Base-by-base conservation (phyloP, 1,284 basidiomycete species). In the Anthracocystis walkeri region DNA sequence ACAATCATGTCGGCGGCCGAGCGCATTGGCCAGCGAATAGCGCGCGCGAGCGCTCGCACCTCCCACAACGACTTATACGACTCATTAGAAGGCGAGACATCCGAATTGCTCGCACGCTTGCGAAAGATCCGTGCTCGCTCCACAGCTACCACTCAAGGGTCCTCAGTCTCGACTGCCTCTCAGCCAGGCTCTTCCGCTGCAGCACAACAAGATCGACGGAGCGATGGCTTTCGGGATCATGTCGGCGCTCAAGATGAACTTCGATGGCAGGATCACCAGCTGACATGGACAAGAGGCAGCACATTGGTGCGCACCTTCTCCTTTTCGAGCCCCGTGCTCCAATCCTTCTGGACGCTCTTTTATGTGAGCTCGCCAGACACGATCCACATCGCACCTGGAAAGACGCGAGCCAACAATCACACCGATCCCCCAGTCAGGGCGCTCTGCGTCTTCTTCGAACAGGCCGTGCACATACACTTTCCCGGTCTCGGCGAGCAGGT, bases 341-440 rank as follows among this genome's bases (percentile, higher is more conserved):
- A 80, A 38, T 71, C 80, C 16, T 81, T 78, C 44, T 81, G 80
- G 80, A 75, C 80, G 0, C 68, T 63, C 50, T 62, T 81, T n/a
- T 57, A 69, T 35, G 54, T 73, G 33, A 65, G 46, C 41, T 64
- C 69, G 2, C 49, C 57, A n/a, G 55, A 66, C 58, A 40, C 41
- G 25, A 68, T 76, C 16, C 60, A 77, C 20, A 38, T 59, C 7
- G 78, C 75, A 0, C 65, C 67, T 12, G 64, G 60, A 8, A 75
- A 51, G 58, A 33, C 23, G 21, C 61, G 57, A n/a, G 12, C 33
- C 10, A 42, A 58, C 10, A 49, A 29, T 2, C 14, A 46, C 8
- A 8, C 44, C 23, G 23, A 49, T 25, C 45, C 56, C 29, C 49
- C 53, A 7, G 52, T 53, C 14, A 58, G 50, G 21, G 79, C 79